Base-by-base conservation (phyloP, 352 stramenopile genomes). In the Phytophthora chlamydospora region DNA sequence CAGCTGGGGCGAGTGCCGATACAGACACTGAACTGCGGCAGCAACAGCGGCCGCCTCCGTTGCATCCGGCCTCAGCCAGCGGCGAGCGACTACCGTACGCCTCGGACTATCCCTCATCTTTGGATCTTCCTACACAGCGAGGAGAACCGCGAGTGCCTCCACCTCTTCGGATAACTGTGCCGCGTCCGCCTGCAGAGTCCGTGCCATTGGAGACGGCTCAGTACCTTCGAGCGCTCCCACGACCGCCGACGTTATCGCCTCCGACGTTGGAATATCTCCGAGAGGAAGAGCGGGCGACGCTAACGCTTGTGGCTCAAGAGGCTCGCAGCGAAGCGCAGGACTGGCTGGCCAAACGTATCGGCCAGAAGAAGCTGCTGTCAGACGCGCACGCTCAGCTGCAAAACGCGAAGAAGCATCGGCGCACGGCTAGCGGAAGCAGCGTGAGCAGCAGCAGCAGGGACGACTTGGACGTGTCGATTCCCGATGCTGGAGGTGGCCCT, bases 301-400 rank as follows among this genome's bases (percentile, higher is more conserved):
- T 94, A 55, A 87, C 69, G 7, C 58, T 92, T 13, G 80, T 94
- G 17, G 83, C 81, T 8, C 69, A 89, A 8, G 79, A 94, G 58
- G 83, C 85, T 10, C 76, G 80, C 8, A 66, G 59, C 10, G 83
- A 92, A 29, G 85, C 81, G 4, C 73, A 82, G 24, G 79, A 85
- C 33, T 94, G 83, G 85, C 68, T 94, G 10, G 69, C 73, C 4
- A 92, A 94, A 36, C 77, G 83, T 17, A 87, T 85, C 43, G 83
- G 85, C 7, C 79, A 91, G 52, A 90, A 90, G 60, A 91, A 91
- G 42, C 56, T 93, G 11, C 50, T 93, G 0, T 88, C 78, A 3
- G 84, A 93, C 54, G 77, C 84, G 0, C 72, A 81, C 40, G 75
- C 73, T 6, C 78, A 86, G 36, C 46, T 88, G 10, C 81, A 91